These are phyloP conservation scores for Discostella pseudostelligera DNA, from an alignment of 108 stramenopile genomes.

Conservation along the genomic window DNA sequence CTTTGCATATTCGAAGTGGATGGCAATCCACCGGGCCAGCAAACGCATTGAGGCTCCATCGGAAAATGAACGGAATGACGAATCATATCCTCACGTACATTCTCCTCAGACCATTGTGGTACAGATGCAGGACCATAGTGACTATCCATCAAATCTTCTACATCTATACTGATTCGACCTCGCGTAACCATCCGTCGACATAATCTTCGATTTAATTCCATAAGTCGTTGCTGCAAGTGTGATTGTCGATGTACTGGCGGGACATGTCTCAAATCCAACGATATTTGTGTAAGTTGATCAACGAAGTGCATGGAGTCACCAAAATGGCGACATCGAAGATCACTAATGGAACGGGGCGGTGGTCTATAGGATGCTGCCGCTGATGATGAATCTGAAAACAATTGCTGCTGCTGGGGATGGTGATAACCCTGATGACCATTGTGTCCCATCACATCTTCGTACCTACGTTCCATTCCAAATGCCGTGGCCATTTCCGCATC, in stretches of 20 bases:
- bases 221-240: conserved; percentile 52
- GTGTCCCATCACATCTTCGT: conserved; percentile 22
- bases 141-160: conserved; percentile 45
- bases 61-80: conserved; percentile 82
- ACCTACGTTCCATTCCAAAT: conserved; percentile 56
- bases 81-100: conserved; percentile 65
- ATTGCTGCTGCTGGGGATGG: neutral
- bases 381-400: neutral
- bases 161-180: conserved; percentile 81
- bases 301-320: conserved; percentile 90
- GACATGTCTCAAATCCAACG: conserved; percentile 66
- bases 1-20: neutral
- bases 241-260: conserved; percentile 50
- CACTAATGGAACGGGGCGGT: conserved; percentile 65
- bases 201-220: conserved; percentile 75
- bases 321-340: conserved; percentile 79
- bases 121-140: conserved; percentile 49
- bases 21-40: conserved; percentile 61
- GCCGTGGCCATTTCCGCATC: conserved; percentile 87
- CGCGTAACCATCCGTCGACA: conserved; percentile 76
- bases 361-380: neutral
- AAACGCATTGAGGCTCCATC: conserved; percentile 55
- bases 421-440: conserved; percentile 12
- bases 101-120: conserved; percentile 37
- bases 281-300: conserved; percentile 77